Percentiles rank a stretch among this genome's conserved stretches.
Evolutionary conservation across 306 rosid species (phyloP).

Genomic region (Betula pendula): DNA sequence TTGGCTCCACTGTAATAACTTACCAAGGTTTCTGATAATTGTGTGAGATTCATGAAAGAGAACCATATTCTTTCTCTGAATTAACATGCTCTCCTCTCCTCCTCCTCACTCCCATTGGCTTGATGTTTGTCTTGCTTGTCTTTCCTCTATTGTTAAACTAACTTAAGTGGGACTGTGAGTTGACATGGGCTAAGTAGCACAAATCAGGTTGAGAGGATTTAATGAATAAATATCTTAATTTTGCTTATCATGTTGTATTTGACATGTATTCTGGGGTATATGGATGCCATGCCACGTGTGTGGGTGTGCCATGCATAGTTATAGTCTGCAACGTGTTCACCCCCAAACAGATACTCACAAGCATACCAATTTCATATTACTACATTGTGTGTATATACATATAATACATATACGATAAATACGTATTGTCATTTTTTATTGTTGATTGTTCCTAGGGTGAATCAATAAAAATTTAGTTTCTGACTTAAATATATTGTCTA

Average conservation of each 20-base stretch:
- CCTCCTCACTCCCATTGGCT: background rate
- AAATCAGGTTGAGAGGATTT: background rate
- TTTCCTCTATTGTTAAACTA: conserved; percentile 1
- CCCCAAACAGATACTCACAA: background rate
- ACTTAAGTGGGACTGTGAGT: background rate
- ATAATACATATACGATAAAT: too few species aligned
- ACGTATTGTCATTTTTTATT: background rate
- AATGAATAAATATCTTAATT: conserved; percentile 4
- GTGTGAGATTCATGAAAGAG: conserved; percentile 3
- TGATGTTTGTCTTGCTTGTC: background rate
- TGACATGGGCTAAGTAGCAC: background rate
- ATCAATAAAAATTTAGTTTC: background rate
- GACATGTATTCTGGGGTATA: background rate
- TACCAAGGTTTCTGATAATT: background rate
- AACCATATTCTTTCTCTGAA: background rate
- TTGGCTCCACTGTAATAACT: background rate
- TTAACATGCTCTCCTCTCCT: conserved; percentile 1
- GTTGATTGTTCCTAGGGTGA: background rate
- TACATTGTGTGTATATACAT: background rate
- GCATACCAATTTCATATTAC: background rate
- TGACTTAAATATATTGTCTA: background rate
- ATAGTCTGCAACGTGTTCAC: background rate
- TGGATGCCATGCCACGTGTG: background rate
- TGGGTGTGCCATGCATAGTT: background rate
- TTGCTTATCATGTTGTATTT: background rate